phyloP scores from a whole-genome alignment of 495 filamentous ascomycete species.

The Penicillium samsonianum region DNA sequence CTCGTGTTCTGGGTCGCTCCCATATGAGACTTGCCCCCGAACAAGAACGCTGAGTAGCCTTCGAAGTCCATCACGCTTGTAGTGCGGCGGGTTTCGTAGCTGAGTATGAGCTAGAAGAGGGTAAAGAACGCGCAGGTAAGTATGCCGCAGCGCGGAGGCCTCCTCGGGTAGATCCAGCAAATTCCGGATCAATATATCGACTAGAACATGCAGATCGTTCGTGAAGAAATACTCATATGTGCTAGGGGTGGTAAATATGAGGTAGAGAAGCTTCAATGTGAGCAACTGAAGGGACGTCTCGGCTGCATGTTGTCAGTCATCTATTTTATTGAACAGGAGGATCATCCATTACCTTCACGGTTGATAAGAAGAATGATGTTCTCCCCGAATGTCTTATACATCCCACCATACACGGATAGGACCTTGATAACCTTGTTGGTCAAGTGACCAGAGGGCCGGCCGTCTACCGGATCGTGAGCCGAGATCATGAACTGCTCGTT shows the following conservation, averaged over 20 bases:
- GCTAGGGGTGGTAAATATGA: constrained; percentile 85
- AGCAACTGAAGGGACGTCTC: constrained; percentile 91
- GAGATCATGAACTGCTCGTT: constrained; percentile 98
- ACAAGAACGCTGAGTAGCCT: constrained; percentile 70
- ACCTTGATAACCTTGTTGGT: constrained; percentile 94
- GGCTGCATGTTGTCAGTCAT: constrained; percentile 39
- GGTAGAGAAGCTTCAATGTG: constrained; percentile 91
- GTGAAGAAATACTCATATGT: constrained; percentile 99
- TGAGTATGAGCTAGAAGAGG: constrained; percentile 90
- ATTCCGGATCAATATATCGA: constrained; percentile 96
- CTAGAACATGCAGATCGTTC: constrained; percentile 90
- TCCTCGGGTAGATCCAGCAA: constrained; percentile 88
- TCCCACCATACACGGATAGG: constrained; percentile 72
- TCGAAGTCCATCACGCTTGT: constrained; percentile 86
- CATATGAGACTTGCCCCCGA: constrained; percentile 39
- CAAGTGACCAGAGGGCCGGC: constrained; percentile 48
- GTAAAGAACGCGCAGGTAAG: constrained; percentile 95
- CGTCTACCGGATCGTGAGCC: constrained; percentile 53
- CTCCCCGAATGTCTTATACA: constrained; percentile 93
- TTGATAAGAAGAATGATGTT: constrained; percentile 97
- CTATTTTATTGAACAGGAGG: constrained; percentile 1
- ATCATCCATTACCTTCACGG: constrained; percentile 67
- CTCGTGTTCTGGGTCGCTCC: constrained; percentile 35
- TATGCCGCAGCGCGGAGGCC: constrained; percentile 78
- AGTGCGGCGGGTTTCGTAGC: constrained; percentile 77